Base-by-base conservation (phyloP, 2,329 filamentous ascomycete species). In the Fusarium oxysporum region DNA sequence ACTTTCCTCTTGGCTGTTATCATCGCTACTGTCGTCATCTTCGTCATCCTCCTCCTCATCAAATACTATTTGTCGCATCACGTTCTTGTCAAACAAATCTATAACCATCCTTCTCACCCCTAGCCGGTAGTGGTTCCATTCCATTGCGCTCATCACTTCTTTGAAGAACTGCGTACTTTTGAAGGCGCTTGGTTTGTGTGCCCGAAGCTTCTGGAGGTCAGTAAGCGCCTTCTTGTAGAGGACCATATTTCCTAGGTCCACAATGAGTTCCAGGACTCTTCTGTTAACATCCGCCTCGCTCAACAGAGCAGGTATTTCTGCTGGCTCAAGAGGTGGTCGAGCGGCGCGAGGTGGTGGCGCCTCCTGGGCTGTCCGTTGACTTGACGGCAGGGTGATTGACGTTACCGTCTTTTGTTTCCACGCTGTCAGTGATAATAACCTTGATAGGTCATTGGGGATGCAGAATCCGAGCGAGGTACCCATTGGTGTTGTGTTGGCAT, bases 231-330 rank as follows among this genome's bases (percentile, higher is more conserved):
- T 92, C 81, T 97, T 97, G 79, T 95, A 95, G 55, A 98, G 87
- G 21, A 99, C 95, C 66, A 96, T 96, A 79, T 98, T 98, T 63
- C 95, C 94, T 65, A 99, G 87, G 77, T 98, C 95, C 19, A 93
- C 91, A 71, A 97, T 92, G 41, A 96, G 88, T 77, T 95, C 93
- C 33, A 98, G 83, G 51, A 98, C 96, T 57, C 92, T 92, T 77
- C 93, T 93, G 70, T 85, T 97, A 68, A 92, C 88, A 21, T 88
- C 87, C 12, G 88, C 86, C 23, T 92, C 89, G 55, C 89, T 86
- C 70, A 90, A 87, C 56, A 89, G 84, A 37, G 78, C 76, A 8
- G 80, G 78, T 40, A 81, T 68, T 40, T 82, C 81, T 45, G 83
- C 84, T 35, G 85, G 83, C 70, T 87, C 81, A 14, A 86, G 79